phyloP scores from a whole-genome alignment of 2,329 filamentous ascomycete species.

The Pseudogymnoascus sp. region DNA sequence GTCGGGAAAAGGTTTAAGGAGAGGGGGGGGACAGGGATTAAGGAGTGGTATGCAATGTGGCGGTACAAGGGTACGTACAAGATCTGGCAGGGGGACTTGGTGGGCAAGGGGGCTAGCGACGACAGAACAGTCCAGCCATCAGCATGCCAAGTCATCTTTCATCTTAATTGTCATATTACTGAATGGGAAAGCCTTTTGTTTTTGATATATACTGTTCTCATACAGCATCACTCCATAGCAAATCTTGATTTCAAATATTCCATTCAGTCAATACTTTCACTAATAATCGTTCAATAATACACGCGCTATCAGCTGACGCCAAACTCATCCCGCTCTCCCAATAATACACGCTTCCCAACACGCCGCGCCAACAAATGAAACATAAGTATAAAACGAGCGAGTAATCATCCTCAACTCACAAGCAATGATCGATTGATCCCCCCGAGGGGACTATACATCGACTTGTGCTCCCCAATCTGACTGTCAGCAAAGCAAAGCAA shows the following conservation, averaged over 20 bases:
- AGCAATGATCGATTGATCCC: not conserved
- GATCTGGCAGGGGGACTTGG: not conserved
- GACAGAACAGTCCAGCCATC: not conserved
- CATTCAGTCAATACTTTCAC: slow-evolving; percentile 1
- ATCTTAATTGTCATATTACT: not conserved
- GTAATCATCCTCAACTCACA: not conserved
- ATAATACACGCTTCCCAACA: not conserved
- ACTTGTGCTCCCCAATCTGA: not conserved
- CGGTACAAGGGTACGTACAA: slow-evolving; percentile 2
- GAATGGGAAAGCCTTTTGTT: not conserved
- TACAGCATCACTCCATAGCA: not conserved
- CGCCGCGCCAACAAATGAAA: slow-evolving; percentile 4
- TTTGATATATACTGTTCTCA: not conserved
- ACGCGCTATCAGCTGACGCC: not conserved
- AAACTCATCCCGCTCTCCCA: not conserved
- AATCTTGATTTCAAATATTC: not conserved
- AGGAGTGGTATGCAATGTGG: not conserved
- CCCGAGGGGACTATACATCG: not conserved
- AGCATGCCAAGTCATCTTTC: not conserved
- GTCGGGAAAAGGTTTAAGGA: slow-evolving; percentile 7
- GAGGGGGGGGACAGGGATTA: slow-evolving; percentile 7
- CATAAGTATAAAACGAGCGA: not conserved
- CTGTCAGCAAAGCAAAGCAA: not conserved
- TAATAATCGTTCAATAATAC: slow-evolving; percentile 8
- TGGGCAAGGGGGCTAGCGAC: not conserved